phyloP scores from a whole-genome alignment of 2,329 filamentous ascomycete species.

The Fusarium sp. region DNA sequence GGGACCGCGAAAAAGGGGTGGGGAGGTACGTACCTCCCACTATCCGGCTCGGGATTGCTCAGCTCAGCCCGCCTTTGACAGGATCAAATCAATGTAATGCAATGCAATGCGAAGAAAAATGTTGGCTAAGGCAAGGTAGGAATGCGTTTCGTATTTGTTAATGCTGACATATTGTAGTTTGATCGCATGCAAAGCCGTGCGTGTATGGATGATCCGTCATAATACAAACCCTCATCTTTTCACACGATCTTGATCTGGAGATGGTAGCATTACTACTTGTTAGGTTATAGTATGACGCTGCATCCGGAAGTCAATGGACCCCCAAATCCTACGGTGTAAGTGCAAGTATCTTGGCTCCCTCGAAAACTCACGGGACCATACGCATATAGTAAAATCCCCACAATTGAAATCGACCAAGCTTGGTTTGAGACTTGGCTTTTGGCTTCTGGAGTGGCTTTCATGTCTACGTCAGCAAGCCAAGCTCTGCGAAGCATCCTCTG shows the following conservation, averaged over 20 bases:
- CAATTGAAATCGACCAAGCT: not conserved
- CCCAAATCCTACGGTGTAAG: constrained; percentile 2
- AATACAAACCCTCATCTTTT: constrained; percentile 24
- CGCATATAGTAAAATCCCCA: constrained; percentile 10
- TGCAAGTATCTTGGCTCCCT: constrained; percentile 9
- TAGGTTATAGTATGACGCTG: constrained; percentile 13
- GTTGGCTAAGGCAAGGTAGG: constrained; percentile 9
- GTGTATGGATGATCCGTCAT: not conserved
- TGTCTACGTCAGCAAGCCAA: constrained; percentile 27
- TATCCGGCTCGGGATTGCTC: not conserved
- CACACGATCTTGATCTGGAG: constrained; percentile 9
- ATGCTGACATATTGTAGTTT: constrained; percentile 13
- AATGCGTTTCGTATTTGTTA: constrained; percentile 41
- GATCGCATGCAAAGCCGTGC: constrained; percentile 5
- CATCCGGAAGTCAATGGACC: constrained; percentile 35
- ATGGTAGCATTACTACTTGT: constrained; percentile 9
- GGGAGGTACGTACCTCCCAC: constrained; percentile 16
- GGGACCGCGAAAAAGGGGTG: constrained; percentile 19
- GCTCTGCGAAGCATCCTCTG: constrained; percentile 11
- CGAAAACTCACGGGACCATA: not conserved
- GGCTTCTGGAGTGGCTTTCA: constrained; percentile 21
- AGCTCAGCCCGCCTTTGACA: not conserved
- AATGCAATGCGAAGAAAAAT: not conserved
- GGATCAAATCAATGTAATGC: constrained; percentile 19
- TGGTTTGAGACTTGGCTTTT: constrained; percentile 21